These are phyloP conservation scores for Ilex asprella DNA, from an alignment of 257 asterid genomes.

Conservation along the genomic window DNA sequence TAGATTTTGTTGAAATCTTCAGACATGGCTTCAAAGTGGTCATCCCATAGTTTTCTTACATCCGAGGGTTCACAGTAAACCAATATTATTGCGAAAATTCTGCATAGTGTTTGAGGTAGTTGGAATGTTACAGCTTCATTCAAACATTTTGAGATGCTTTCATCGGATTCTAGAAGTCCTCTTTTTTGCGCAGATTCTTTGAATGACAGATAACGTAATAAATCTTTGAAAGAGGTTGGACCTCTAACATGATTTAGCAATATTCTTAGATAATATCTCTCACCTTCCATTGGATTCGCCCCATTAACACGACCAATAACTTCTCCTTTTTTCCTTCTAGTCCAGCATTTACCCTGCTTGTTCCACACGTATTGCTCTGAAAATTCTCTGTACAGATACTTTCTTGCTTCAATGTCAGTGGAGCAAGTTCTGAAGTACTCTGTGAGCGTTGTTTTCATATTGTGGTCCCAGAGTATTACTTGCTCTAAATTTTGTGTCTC, in stretches of 20 bases:
- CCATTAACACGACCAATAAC: background rate
- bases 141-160: constrained; percentile 4
- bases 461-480: background rate
- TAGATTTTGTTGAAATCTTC: constrained; percentile 4
- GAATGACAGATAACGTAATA: background rate
- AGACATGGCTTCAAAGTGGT: constrained; percentile 5
- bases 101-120: constrained; percentile 3
- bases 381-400: background rate
- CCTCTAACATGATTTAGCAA: constrained; percentile 7
- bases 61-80: constrained; percentile 1
- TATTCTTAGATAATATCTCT: background rate
- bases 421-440: background rate
- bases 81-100: background rate
- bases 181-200: constrained; percentile 10
- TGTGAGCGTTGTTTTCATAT: background rate
- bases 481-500: background rate
- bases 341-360: background rate
- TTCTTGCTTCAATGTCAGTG: background rate
- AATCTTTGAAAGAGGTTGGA: too few relatives aligned
- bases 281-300: background rate
- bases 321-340: too few relatives aligned
- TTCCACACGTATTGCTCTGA: background rate
- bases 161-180: constrained; percentile 12
- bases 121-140: constrained; percentile 4
- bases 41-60: constrained; percentile 4